Evolutionary conservation across 176 grass and related monocot genomes (phyloP), one percentile per base, ranked within the genome.

Genomic region (Oryza meridionalis): DNA sequence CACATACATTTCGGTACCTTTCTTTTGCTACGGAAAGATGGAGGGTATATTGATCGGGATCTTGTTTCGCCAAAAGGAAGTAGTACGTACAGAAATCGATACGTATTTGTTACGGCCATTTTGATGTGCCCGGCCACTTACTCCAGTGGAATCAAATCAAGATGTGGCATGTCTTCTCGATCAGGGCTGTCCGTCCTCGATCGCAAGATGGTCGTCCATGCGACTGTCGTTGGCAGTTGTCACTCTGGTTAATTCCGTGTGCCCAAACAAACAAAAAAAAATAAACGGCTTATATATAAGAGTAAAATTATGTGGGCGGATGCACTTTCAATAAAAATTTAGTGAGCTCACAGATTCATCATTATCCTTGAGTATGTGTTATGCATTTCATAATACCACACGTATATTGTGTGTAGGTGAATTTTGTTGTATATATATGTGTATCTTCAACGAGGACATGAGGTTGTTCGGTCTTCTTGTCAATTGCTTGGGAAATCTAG

Each of bases 81-180:
- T 38, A 37, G 16, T 2, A 82, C 16, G 19, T 38, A 33, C 29
- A 58, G 1, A 58, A 58, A 67, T 13, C 35, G 37, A 63, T 76
- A 38, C 78, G 4, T 35, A 43, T 31, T 65, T 77, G 46, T 72
- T 73, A 33, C 45, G 61, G 40, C 58, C 69, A 45, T 81, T 55
- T 67, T 61, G 81, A 47, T 69, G 37, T 61, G 69, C 12, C n/a
- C 75, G 44, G 25, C 19, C 75, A 59, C 25, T 50, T 58, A 43
- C 33, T 49, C 38, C 40, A 8, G 10, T 21, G 46, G 75, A 79
- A 74, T 47, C 75, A 58, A 53, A 88, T 64, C 73, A 44, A 83
- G 55, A 29, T 7, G 21, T 9, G 17, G 31, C 58, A 9, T 12
- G 76, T 45, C 24, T n/a, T 45, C 16, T 61, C 29, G 29, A 31